Evolutionary conservation across 768 basidiomycete species (phyloP), one percentile per base, ranked within the genome.

Genomic region (Termitomyces sp.): DNA sequence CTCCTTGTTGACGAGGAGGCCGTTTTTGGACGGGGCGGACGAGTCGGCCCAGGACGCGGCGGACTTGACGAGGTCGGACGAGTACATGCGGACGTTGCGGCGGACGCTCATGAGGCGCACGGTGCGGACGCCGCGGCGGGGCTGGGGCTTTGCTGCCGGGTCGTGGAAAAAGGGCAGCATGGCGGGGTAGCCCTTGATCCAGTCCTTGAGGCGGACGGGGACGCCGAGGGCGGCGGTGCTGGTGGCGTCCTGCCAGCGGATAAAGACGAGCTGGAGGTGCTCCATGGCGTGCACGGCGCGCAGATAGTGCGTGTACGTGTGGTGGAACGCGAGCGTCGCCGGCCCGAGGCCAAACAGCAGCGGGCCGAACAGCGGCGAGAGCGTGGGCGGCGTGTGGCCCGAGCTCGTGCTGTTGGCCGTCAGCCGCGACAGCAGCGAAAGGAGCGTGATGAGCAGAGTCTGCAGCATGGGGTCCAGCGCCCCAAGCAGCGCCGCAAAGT

Each of bases 281-380:
- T 99, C 96, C 64, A 90, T 90, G 1, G 95, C 96, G 36, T 87
- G 84, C 4, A 88, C 87, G 16, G 91, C 81, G 46, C 90, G 86
- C 33, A 96, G 82, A 69, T 93, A 98, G 65, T 78, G 78, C 8
- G 75, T 65, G 63, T 81, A 81, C 2, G 78, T 72, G 66, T 80
- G 77, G 58, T 78, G 78, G 66, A 81, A 81, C 5, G 77, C 72
- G 52, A 79, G 72, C 1, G 77, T 75, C 28, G 78, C 73, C 1
- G 79, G 77, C 13, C 79, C 79, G 57, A 95, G 81, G 54, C 94
- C 94, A 62, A 98, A 98, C 48, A 98, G 73, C 26, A 96, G 76
- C 1, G 94, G 93, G 0, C 90, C 90, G 68, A 98, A 96, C 6
- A 96, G 81, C 16, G 92, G 85, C 1, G 94, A 92, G 39, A 98